Evolutionary conservation across 192 early-diverging fungal genomes (phyloP).

Genomic region (Coemansia sp.): DNA sequence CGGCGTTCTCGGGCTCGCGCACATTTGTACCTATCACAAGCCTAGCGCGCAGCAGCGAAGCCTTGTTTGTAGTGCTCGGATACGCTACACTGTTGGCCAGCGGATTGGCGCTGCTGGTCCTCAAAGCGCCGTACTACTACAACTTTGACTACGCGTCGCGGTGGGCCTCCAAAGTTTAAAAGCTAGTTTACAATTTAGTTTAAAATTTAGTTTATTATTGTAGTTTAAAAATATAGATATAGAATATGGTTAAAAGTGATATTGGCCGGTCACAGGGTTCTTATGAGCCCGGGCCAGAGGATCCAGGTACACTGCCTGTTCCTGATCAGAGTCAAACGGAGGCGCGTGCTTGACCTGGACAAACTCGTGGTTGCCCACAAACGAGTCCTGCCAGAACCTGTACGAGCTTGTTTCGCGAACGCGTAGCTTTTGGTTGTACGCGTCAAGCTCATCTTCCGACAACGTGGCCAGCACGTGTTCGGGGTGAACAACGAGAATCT

Average conservation of each 20-base stretch:
- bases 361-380: conserved; percentile 21
- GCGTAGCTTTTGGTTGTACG: conserved; percentile 7
- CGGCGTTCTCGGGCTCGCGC: conserved; percentile 14
- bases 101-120: conserved; percentile 7
- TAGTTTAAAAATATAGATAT: conserved; percentile 2
- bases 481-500: conserved; percentile 68
- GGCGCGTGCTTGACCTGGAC: conserved; percentile 25
- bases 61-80: conserved; percentile 16
- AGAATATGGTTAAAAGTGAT: conserved; percentile 21
- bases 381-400: conserved; percentile 41
- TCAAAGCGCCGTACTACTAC: conserved; percentile 25
- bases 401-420: conserved; percentile 14
- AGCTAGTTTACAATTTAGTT: conserved; percentile 1
- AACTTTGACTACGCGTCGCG: conserved; percentile 36
- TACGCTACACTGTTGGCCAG: conserved; percentile 16
- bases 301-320: conserved; percentile 20
- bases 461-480: conserved; percentile 62
- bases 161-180: conserved; percentile 8
- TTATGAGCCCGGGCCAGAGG: conserved; percentile 21
- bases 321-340: conserved; percentile 26
- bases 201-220: not conserved
- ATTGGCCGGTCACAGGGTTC: conserved; percentile 16
- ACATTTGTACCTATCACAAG: conserved; percentile 20
- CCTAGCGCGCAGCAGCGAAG: conserved; percentile 22
- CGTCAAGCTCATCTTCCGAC: conserved; percentile 5